Base-by-base conservation (phyloP, 108 stramenopile species). In the Mayamaea pseudoterrestris region DNA sequence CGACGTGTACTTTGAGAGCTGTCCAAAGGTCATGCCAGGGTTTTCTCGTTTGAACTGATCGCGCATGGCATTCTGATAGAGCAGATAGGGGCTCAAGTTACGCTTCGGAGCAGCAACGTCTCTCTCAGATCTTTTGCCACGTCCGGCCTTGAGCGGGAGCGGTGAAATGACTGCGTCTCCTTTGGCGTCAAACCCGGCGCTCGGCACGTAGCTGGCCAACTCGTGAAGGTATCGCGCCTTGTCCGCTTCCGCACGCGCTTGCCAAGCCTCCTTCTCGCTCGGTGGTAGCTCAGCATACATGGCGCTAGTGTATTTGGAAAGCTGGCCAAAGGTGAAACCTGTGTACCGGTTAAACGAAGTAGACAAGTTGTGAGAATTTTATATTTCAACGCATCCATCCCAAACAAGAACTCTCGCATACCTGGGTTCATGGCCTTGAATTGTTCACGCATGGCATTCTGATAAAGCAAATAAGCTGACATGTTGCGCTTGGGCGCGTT, bases 41-140 rank as follows among this genome's bases (percentile, higher is more conserved):
- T 70, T 70, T 18, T 76, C 74, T n/a, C 58, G 60, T 65, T 80
- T 74, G 80, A 90, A 82, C 45, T 78, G 68, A 24, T 87, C 80
- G 7, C 91, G 76, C 82, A 84, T 84, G 49, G 85, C 83, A 41
- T 93, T 84, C 29, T 83, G 77, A 47, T 85, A 92, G 20, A 85
- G 55, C 55, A 92, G 61, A 64, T 89, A 94, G 16, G 90, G 83
- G 35, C 71, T 68, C 76, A 89, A 73, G 57, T 85, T 86, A 3
- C 86, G 66, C 69, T 90, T 93, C 30, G 93, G 93, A n/a, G 93
- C 93, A 50, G 83, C 80, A 14, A 68, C 60, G 50, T 93, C 89
- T 53, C 74, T 76, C 44, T 65, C 57, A 7, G 65, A 74, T 50
- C 68, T 78, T n/a, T 68, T 59, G 46, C 60, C 68, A 11, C 65